Evolutionary conservation across 1,284 basidiomycete species (phyloP).

Genomic region (Cutaneotrichosporon spelunceum): DNA sequence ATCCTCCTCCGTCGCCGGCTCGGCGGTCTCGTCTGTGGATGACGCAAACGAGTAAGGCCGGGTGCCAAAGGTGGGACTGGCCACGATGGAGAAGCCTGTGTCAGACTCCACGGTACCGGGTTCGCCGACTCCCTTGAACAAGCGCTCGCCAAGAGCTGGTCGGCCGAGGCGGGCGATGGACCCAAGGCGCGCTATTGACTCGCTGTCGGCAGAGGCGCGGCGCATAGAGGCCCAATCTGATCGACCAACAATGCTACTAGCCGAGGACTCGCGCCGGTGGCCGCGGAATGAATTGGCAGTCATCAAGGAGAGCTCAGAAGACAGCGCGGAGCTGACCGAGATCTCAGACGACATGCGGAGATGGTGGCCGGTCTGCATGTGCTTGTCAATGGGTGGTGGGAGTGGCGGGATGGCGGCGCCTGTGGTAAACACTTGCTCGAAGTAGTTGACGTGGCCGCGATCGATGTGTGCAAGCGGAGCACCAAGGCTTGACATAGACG

Average conservation of each 20-base stretch:
- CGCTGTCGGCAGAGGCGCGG: conserved; percentile 61
- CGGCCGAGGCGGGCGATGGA: conserved; percentile 62
- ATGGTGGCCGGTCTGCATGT: conserved; percentile 18
- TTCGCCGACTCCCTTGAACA: conserved; percentile 66
- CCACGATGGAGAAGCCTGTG: not conserved
- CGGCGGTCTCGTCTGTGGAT: conserved; percentile 18
- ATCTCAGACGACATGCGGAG: conserved; percentile 56
- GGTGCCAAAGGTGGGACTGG: conserved; percentile 6
- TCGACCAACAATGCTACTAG: conserved; percentile 59
- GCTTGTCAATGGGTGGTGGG: conserved; percentile 50
- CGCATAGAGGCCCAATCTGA: conserved; percentile 63
- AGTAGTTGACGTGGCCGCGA: conserved; percentile 70
- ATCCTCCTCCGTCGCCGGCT: conserved; percentile 14
- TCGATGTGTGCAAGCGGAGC: conserved; percentile 62
- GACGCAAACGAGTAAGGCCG: conserved; percentile 15
- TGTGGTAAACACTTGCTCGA: conserved; percentile 54
- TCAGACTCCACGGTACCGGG: not conserved
- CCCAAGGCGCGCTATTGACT: conserved; percentile 60
- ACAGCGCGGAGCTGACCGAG: conserved; percentile 52
- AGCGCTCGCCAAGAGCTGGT: conserved; percentile 79
- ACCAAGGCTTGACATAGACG: conserved; percentile 76
- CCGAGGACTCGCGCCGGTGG: conserved; percentile 53
- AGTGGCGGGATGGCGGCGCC: conserved; percentile 25
- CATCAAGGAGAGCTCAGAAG: conserved; percentile 29
- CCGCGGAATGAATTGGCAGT: not conserved